Evolutionary conservation across 2,329 filamentous ascomycete species (phyloP).

Genomic region (Berkeleyomyces basicola): DNA sequence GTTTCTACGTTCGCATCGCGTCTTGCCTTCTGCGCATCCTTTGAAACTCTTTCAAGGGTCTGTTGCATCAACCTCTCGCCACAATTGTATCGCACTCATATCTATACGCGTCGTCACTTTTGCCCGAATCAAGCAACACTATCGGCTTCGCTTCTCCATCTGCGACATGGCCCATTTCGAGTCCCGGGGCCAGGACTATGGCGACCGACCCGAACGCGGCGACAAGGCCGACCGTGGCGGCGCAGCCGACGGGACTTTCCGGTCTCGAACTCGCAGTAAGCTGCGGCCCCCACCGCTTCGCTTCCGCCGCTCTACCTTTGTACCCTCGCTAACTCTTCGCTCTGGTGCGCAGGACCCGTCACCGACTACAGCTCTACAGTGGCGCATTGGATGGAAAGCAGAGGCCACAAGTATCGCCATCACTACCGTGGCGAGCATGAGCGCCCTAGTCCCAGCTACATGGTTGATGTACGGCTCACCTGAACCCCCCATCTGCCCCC

Average conservation of each 20-base stretch:
- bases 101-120: neutral
- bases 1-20: neutral
- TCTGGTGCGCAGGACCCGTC: slow-evolving; percentile 49
- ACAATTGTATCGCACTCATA: too few species aligned
- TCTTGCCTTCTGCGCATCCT: too few species aligned
- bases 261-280: slow-evolving; percentile 36
- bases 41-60: too few species aligned
- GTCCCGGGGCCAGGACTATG: slow-evolving; percentile 32
- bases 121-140: neutral
- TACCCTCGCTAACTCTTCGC: neutral
- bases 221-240: slow-evolving; percentile 1
- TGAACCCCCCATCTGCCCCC: neutral
- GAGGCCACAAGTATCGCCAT: slow-evolving; percentile 52
- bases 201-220: slow-evolving; percentile 17
- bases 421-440: slow-evolving; percentile 59
- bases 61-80: too few species aligned
- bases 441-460: slow-evolving; percentile 74
- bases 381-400: slow-evolving; percentile 78
- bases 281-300: slow-evolving; percentile 15
- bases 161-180: slow-evolving; percentile 33
- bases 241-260: slow-evolving; percentile 21
- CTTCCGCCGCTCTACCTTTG: neutral
- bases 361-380: slow-evolving; percentile 87
- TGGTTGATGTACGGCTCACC: slow-evolving; percentile 54
- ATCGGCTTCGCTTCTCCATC: slow-evolving; percentile 4